Evolutionary conservation across 169 alveolate species (phyloP).

Genomic region (Plasmodium blacklocki): DNA sequence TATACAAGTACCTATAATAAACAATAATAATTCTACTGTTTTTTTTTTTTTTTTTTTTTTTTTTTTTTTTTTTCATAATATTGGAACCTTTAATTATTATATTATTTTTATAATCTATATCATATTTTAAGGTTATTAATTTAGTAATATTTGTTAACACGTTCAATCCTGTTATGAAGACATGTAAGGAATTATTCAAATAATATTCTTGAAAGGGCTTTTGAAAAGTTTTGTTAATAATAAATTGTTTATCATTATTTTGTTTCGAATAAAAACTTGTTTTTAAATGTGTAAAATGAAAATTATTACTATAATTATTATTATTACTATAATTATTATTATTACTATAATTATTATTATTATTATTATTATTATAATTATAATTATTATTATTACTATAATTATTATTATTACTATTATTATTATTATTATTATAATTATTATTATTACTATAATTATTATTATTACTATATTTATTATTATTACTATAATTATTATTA

Average conservation of each 20-base stretch:
- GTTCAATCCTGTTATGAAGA: constrained; percentile 32
- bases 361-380: not conserved
- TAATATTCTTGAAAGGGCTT: constrained; percentile 52
- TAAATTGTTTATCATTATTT: constrained; percentile 1
- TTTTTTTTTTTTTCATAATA: constrained; percentile 27
- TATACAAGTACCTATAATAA: constrained; percentile 31
- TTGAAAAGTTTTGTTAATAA: constrained; percentile 24
- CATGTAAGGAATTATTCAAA: constrained; percentile 39
- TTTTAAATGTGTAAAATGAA: not conserved
- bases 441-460: not conserved
- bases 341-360: not conserved
- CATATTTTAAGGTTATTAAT: constrained; percentile 14
- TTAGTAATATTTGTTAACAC: constrained; percentile 36
- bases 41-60: constrained; percentile 13
- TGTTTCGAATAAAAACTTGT: not conserved
- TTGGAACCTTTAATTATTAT: constrained; percentile 29
- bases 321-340: not conserved
- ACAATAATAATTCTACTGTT: not conserved
- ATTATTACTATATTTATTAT: not conserved
- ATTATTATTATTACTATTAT: not conserved
- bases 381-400: not conserved
- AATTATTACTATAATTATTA: not conserved
- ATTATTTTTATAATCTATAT: not conserved
- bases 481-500: too few relatives aligned
- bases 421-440: not conserved